Conservation (phyloP, 2,329 filamentous ascomycete genomes). For the Bipolaris victoriae region DNA sequence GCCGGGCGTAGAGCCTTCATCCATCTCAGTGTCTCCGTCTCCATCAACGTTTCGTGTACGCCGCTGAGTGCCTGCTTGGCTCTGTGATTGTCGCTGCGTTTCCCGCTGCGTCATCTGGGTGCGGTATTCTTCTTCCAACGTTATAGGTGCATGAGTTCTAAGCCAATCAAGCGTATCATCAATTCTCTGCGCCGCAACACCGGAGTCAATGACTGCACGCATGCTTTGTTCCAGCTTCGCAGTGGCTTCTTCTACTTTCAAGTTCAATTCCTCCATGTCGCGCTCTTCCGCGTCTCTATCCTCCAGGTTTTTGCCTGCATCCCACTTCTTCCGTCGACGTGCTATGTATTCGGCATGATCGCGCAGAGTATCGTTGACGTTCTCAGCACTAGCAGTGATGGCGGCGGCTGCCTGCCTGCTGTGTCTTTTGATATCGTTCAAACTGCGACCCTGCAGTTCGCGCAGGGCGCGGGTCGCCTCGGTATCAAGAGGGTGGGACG, state of each 20-base stretch:
- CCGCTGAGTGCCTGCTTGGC: conserved; percentile 30
- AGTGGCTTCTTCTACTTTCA: conserved; percentile 60
- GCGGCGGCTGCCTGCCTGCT: conserved; percentile 54
- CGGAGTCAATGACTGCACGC: conserved; percentile 63
- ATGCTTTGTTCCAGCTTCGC: conserved; percentile 63
- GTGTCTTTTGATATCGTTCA: conserved; percentile 56
- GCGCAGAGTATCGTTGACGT: conserved; percentile 63
- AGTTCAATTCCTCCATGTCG: conserved; percentile 48
- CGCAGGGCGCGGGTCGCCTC: conserved; percentile 56
- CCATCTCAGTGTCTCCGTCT: conserved; percentile 37
- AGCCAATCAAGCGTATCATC: conserved; percentile 54
- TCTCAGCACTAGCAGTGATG: conserved; percentile 58
- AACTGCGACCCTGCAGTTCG: conserved; percentile 51
- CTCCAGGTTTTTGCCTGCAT: conserved; percentile 44
- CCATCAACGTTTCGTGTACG: conserved; percentile 17
- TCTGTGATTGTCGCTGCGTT: conserved; percentile 41
- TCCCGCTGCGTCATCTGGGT: conserved; percentile 48
- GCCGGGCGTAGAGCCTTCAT: conserved; percentile 48
- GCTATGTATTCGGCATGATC: conserved; percentile 48
- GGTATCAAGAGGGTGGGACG: conserved; percentile 58
- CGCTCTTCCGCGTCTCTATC: conserved; percentile 49
- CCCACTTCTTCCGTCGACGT: conserved; percentile 42
- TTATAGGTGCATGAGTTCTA: conserved; percentile 42
- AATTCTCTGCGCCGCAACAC: conserved; percentile 55
- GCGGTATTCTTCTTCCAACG: conserved; percentile 36